phyloP scores from a whole-genome alignment of 2,329 filamentous ascomycete species.

The Thermothelomyces thermophilus region DNA sequence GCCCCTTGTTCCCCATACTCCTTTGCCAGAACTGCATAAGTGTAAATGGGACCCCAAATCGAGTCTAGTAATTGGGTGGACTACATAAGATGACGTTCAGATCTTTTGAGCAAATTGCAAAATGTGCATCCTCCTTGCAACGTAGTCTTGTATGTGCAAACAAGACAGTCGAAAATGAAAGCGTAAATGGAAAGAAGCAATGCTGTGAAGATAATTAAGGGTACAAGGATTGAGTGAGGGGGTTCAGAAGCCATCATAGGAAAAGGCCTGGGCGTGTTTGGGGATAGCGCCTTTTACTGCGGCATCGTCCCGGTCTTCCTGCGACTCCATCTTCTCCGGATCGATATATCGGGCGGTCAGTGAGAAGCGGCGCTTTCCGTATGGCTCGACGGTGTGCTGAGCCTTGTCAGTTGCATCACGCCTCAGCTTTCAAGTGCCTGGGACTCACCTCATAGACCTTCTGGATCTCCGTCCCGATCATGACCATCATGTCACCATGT shows the following conservation, averaged over 20 bases:
- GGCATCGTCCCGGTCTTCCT: constrained; percentile 26
- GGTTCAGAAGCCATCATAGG: constrained; percentile 15
- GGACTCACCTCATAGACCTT: constrained; percentile 46
- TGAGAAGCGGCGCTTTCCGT: constrained; percentile 48
- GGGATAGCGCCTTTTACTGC: constrained; percentile 32
- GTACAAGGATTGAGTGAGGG: background rate
- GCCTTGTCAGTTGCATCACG: constrained; percentile 20
- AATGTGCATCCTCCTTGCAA: too few species aligned
- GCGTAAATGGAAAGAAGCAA: too few species aligned
- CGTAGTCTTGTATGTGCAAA: too few species aligned
- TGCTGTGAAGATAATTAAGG: too few species aligned
- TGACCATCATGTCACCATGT: constrained; percentile 60
- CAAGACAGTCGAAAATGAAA: too few species aligned
- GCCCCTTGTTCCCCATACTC: too few species aligned
- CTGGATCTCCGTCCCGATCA: constrained; percentile 56
- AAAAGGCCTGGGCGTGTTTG: constrained; percentile 23
- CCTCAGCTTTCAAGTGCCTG: too few species aligned
- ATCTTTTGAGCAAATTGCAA: too few species aligned
- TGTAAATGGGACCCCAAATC: too few species aligned
- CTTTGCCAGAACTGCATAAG: too few species aligned
- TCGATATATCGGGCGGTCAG: constrained; percentile 50
- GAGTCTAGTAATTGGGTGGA: too few species aligned
- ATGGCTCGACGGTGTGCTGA: constrained; percentile 46
- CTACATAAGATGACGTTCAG: too few species aligned
- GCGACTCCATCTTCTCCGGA: constrained; percentile 33